These are phyloP conservation scores for Solanum habrochaites DNA, from an alignment of 257 asterid genomes.

Conservation along the genomic window DNA sequence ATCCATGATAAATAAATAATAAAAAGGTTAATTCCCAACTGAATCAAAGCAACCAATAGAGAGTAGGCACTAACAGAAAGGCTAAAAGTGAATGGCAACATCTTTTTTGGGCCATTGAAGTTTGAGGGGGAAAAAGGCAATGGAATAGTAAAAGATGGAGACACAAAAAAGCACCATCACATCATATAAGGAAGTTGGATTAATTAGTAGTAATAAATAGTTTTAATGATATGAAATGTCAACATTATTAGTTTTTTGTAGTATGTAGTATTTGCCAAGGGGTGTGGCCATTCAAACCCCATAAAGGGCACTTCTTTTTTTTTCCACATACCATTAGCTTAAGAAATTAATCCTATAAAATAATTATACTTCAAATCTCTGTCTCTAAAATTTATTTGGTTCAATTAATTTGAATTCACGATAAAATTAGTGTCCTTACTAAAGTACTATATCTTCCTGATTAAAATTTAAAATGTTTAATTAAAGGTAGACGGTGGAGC, in stretches of 20 bases:
- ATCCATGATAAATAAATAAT: not conserved
- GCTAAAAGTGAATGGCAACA: conserved; percentile 14
- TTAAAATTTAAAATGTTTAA: not conserved
- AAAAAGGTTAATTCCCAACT: not conserved
- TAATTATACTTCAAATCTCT: not conserved
- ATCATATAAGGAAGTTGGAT: not conserved
- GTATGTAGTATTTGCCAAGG: not conserved
- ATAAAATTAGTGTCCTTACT: not conserved
- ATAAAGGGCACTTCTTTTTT: conserved; percentile 22
- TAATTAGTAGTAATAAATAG: conserved; percentile 2
- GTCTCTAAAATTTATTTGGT: not conserved
- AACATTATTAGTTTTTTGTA: conserved; percentile 5
- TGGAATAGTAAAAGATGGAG: not conserved
- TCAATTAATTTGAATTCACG: not conserved
- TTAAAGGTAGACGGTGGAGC: not conserved
- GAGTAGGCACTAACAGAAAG: conserved; percentile 30
- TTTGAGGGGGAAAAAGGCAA: conserved; percentile 14
- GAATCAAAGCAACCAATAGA: conserved; percentile 21
- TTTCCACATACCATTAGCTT: not conserved
- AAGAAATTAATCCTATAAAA: no score
- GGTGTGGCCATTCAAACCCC: conserved; percentile 47
- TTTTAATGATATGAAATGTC: conserved; percentile 27
- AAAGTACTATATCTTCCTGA: not conserved
- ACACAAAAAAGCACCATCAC: not conserved
- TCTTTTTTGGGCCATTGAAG: conserved; percentile 39